phyloP scores from a whole-genome alignment of 2,329 filamentous ascomycete species.

The Lachnum nothofagi region DNA sequence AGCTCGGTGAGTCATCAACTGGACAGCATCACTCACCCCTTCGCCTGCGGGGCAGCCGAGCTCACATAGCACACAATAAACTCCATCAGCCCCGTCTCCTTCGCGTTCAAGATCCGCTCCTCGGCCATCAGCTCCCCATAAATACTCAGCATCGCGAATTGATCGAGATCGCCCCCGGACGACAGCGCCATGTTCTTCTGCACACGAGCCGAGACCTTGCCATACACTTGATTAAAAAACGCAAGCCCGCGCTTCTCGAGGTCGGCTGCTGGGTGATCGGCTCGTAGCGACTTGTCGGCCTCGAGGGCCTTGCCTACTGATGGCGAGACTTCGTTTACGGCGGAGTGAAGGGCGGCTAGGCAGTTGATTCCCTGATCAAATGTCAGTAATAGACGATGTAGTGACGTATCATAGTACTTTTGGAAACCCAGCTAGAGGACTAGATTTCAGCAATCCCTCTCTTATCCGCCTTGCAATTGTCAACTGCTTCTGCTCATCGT shows the following conservation, averaged over 20 bases:
- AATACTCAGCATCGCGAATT: background rate
- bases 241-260: background rate
- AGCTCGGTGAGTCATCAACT: background rate
- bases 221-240: background rate
- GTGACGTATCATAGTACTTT: background rate
- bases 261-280: background rate
- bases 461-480: background rate
- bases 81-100: conserved; percentile 4
- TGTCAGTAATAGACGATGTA: background rate
- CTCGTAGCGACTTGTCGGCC: background rate
- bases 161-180: background rate
- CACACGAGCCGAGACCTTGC: background rate
- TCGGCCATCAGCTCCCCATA: conserved; percentile 5
- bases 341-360: background rate
- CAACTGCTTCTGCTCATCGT: background rate
- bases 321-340: background rate
- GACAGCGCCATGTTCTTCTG: background rate
- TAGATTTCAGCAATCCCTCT: conserved; percentile 1
- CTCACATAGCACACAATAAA: conserved; percentile 1
- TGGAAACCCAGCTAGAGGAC: conserved; percentile 1
- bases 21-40: background rate
- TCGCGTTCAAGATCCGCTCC: conserved; percentile 2
- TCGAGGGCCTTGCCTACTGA: background rate
- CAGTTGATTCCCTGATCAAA: background rate
- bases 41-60: background rate